Base-by-base conservation (phyloP, 495 filamentous ascomycete species). In the Daldinia vernicosa region DNA sequence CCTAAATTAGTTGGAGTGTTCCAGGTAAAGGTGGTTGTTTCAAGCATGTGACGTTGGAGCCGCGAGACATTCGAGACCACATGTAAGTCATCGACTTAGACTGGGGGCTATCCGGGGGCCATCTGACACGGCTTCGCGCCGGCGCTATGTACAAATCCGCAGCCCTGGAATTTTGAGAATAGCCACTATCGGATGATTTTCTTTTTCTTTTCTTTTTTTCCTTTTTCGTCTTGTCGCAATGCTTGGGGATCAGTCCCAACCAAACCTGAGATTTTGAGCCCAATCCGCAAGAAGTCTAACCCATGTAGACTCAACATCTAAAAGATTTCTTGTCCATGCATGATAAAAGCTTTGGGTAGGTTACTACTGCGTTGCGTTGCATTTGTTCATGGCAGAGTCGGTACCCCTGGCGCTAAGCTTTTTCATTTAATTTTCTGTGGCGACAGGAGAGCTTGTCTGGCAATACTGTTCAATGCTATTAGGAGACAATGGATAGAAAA, bases 11-110 rank as follows among this genome's bases (percentile, higher is more conserved):
- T 62, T 65, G 60, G 63, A 43, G 62, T 72, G 74, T 74, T 76
- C 71, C 74, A 74, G 30, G 35, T 76, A 72, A 27, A 67, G 58
- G 54, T 67, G 62, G 71, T 47, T 67, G 64, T 63, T 69, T 70
- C 57, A 70, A 65, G 68, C 75, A 77, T 75, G 74, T 77, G 75
- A 74, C 74, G 74, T 69, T 62, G 62, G 66, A 69, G 60, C 66
- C 68, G 73, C 75, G 71, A 70, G 71, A 70, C 71, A 70, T 66
- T 60, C 39, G 11, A 54, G 50, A 63, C 67, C 71, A 67, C 62
- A 67, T 74, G 71, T 63, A 74, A 74, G 59, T 66, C 71, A 70
- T 66, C 60, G 69, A 61, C 63, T 17, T 35, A 62, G 66, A 66
- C 60, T 28, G 35, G 59, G 52, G 39, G 47, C 12, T 30, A 14